Conservation (phyloP, 257 asterid species). For the Ilex aquifolium region DNA sequence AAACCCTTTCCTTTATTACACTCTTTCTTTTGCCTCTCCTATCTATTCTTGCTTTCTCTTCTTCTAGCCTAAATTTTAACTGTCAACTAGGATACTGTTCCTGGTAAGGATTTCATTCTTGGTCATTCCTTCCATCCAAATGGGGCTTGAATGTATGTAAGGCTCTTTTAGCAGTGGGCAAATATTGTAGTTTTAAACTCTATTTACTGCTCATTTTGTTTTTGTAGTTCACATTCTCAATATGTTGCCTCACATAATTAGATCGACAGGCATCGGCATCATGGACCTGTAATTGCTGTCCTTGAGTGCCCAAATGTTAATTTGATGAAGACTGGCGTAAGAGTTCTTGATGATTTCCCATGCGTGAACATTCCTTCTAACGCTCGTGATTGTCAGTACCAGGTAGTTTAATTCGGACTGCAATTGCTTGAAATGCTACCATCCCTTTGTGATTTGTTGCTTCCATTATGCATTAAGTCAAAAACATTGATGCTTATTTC, state of each 20-base stretch:
- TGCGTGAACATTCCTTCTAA: conserved; percentile 76
- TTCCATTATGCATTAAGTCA: conserved; percentile 8
- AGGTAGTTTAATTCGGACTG: conserved; percentile 42
- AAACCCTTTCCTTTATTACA: too few species aligned
- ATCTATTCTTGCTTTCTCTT: too few species aligned
- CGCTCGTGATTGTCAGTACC: conserved; percentile 87
- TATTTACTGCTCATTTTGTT: too few species aligned
- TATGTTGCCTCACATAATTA: conserved; percentile 13
- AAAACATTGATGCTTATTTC: conserved; percentile 14
- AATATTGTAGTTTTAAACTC: neutral
- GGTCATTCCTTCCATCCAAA: too few species aligned
- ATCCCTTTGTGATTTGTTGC: conserved; percentile 16
- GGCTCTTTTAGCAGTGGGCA: too few species aligned
- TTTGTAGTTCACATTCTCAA: conserved; percentile 10
- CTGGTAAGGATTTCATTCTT: too few species aligned
- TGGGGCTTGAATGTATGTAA: too few species aligned
- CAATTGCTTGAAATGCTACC: conserved; percentile 15
- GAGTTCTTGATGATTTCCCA: conserved; percentile 79
- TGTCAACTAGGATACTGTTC: too few species aligned
- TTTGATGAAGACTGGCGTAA: conserved; percentile 63
- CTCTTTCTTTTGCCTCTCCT: too few species aligned
- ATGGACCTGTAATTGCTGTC: conserved; percentile 75
- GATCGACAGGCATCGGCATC: conserved; percentile 55
- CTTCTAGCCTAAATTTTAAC: too few species aligned
- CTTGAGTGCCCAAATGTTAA: conserved; percentile 79